phyloP scores from a whole-genome alignment of 1,284 basidiomycete genomes.

The Neonothopanus nambi region DNA sequence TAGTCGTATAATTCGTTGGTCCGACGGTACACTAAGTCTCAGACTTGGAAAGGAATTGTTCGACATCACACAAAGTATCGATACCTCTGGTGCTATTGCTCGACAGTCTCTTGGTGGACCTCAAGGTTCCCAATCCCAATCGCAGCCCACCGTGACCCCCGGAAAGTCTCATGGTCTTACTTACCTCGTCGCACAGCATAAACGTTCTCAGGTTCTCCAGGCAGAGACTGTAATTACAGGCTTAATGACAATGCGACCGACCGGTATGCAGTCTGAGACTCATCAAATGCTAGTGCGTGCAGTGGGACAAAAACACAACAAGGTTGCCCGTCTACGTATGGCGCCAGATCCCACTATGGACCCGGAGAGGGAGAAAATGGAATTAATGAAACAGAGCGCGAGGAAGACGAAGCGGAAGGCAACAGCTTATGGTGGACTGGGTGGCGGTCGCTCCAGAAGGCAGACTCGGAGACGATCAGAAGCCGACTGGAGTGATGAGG shows the following conservation, averaged over 20 bases:
- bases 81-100: constrained; percentile 63
- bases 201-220: constrained; percentile 82
- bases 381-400: constrained; percentile 62
- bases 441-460: constrained; percentile 38
- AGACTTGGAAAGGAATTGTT: constrained; percentile 89
- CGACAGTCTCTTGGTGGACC: constrained; percentile 53
- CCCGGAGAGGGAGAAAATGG: constrained; percentile 71
- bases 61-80: constrained; percentile 78
- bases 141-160: constrained; percentile 20
- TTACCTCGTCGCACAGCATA: constrained; percentile 90
- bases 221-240: constrained; percentile 83
- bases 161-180: constrained; percentile 69
- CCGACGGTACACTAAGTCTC: constrained; percentile 85
- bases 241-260: constrained; percentile 81
- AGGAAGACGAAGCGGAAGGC: constrained; percentile 60
- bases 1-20: constrained; percentile 87
- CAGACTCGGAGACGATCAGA: constrained; percentile 47
- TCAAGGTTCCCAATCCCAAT: constrained; percentile 35
- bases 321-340: constrained; percentile 74
- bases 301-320: constrained; percentile 82
- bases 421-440: constrained; percentile 45
- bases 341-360: constrained; percentile 72
- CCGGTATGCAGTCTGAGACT: constrained; percentile 87
- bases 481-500: constrained; percentile 51
- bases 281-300: constrained; percentile 87